A percentile compares a stretch with the other conserved stretches of the same genome.
phyloP scores from a whole-genome alignment of 208 protist species.

The Naegleria gruberi region DNA sequence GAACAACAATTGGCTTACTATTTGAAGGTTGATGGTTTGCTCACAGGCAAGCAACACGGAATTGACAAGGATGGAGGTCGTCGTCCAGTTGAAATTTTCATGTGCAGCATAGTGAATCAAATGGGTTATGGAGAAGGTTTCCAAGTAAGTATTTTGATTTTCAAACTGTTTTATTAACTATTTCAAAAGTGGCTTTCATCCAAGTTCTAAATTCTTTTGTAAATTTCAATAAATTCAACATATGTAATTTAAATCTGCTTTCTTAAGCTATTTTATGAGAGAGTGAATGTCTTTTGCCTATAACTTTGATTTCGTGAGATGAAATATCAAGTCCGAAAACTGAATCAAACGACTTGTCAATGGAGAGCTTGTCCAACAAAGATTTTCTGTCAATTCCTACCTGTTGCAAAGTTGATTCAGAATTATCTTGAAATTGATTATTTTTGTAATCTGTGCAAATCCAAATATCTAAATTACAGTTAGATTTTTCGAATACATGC shows the following conservation, averaged over 20 bases:
- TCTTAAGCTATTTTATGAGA: not conserved
- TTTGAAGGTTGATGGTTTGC: constrained; percentile 69
- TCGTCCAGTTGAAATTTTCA: constrained; percentile 97
- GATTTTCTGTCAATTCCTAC: not conserved
- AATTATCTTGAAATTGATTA: not conserved
- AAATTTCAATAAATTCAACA: not conserved
- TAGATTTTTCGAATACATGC: not conserved
- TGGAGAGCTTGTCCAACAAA: not conserved
- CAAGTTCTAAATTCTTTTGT: not conserved
- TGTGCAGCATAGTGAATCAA: constrained; percentile 96
- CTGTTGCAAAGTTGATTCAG: not conserved
- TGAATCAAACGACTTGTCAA: not conserved
- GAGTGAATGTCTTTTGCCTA: not conserved
- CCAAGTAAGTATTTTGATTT: constrained; percentile 37
- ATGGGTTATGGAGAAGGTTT: constrained; percentile 96
- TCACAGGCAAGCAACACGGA: constrained; percentile 84
- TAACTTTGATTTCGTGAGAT: not conserved
- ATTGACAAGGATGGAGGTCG: constrained; percentile 60
- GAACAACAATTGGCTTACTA: constrained; percentile 81
- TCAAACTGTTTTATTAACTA: no score
- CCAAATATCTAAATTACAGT: not conserved
- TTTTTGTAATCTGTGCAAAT: not conserved
- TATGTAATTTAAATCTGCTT: not conserved
- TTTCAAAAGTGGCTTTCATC: not conserved
- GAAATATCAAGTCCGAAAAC: not conserved